A percentile compares a stretch with the other conserved stretches of the same genome.
Conservation (phyloP, 2,329 filamentous ascomycete species). For the Verticillium albo-atrum region DNA sequence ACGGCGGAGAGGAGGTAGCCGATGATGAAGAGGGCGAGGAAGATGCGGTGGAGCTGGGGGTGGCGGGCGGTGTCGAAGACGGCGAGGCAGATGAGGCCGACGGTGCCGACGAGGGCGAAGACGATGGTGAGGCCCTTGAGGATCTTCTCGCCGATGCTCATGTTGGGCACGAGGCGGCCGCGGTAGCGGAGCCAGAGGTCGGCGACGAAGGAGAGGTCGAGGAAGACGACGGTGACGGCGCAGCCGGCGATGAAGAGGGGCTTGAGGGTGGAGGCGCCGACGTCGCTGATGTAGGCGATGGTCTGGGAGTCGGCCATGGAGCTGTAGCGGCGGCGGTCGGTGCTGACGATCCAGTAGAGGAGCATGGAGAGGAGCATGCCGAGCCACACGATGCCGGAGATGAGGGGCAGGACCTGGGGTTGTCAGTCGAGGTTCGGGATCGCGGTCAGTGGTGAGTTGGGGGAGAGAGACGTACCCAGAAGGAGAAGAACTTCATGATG, state of each 20-base stretch:
- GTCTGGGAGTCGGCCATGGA: conserved; percentile 55
- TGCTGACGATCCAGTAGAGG: conserved; percentile 61
- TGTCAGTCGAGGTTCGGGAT: not conserved
- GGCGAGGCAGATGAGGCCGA: conserved; percentile 75
- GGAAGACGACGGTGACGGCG: conserved; percentile 67
- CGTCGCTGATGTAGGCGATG: conserved; percentile 71
- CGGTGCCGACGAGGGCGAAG: conserved; percentile 69
- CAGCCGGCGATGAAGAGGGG: conserved; percentile 75
- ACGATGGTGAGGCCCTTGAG: conserved; percentile 58
- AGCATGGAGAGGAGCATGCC: conserved; percentile 66
- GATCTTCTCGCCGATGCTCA: conserved; percentile 56
- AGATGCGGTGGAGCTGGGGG: conserved; percentile 64
- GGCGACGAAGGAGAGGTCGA: conserved; percentile 74
- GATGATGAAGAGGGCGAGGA: conserved; percentile 76
- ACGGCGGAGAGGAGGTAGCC: conserved; percentile 84
- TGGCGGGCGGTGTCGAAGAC: conserved; percentile 81
- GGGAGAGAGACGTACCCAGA: conserved; percentile 31
- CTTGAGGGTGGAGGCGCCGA: conserved; percentile 59
- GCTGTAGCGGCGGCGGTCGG: conserved; percentile 49
- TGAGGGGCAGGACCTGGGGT: conserved; percentile 58
- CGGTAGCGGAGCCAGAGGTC: conserved; percentile 84
- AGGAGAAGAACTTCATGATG: conserved; percentile 15
- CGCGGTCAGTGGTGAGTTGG: not conserved
- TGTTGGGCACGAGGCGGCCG: conserved; percentile 73
- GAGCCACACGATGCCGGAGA: conserved; percentile 62